Evolutionary conservation across 2,329 filamentous ascomycete species (phyloP).

Genomic region (Sporothrix brunneoviolacea): DNA sequence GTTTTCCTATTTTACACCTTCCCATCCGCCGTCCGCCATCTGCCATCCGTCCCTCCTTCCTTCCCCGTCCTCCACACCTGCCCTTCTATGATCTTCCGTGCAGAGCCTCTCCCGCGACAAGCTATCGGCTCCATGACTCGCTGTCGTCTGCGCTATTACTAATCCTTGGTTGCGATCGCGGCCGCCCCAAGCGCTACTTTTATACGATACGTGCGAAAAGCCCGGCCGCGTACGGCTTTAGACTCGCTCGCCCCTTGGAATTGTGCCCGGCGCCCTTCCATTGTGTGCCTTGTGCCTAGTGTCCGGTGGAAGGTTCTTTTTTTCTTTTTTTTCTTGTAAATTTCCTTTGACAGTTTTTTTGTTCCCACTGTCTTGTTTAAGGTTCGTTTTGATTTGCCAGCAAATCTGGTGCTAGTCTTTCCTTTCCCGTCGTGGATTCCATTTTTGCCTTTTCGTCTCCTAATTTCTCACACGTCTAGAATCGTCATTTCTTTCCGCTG

Average conservation of each 20-base stretch:
- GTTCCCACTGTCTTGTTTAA: background rate
- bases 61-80: no score
- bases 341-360: background rate
- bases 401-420: background rate
- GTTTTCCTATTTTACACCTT: no score
- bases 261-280: background rate
- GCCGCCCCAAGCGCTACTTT: slow-evolving; percentile 8
- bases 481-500: no score
- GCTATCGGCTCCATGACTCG: slow-evolving; percentile 7
- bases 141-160: slow-evolving; percentile 8
- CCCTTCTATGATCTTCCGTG: background rate
- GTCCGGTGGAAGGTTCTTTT: background rate
- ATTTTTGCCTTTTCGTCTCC: background rate
- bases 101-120: background rate
- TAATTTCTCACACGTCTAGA: background rate
- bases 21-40: no score
- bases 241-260: background rate
- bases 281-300: background rate
- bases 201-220: no score
- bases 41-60: no score
- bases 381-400: background rate
- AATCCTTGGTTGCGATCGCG: background rate
- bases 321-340: background rate
- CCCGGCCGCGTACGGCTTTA: background rate
- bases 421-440: background rate